Conservation (phyloP, 805 yeast genomes). For the Pichia occidentalis region DNA sequence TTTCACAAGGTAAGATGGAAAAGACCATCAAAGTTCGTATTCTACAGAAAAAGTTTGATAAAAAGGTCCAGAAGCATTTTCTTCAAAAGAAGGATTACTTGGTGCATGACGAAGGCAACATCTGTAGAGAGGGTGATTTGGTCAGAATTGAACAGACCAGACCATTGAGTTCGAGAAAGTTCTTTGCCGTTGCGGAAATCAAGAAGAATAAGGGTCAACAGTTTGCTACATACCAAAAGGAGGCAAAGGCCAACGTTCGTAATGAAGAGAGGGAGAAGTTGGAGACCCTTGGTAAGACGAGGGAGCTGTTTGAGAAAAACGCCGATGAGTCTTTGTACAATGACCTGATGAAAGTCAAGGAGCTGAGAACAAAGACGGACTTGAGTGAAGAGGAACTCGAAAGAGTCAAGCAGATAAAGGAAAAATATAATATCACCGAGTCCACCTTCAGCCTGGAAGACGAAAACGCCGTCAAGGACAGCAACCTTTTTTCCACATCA, state of each 20-base stretch:
- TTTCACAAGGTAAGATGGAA: constrained; percentile 93
- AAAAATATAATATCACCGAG: constrained; percentile 25
- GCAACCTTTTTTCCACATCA: constrained; percentile 27
- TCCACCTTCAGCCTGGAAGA: no score
- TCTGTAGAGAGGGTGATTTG: constrained; percentile 91
- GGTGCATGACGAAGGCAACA: constrained; percentile 89
- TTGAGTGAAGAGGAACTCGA: constrained; percentile 29
- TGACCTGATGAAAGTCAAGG: constrained; percentile 24
- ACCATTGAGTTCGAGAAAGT: constrained; percentile 74
- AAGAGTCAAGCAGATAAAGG: constrained; percentile 32
- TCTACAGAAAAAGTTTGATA: constrained; percentile 67
- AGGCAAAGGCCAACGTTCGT: constrained; percentile 62
- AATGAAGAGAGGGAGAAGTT: constrained; percentile 59
- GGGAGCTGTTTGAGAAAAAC: constrained; percentile 28
- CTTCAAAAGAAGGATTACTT: constrained; percentile 74
- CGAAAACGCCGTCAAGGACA: constrained; percentile 17
- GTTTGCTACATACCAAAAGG: constrained; percentile 69
- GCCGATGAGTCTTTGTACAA: constrained; percentile 23
- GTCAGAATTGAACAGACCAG: constrained; percentile 89
- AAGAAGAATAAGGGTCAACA: constrained; percentile 86
- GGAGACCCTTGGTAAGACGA: constrained; percentile 46
- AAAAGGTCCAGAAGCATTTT: constrained; percentile 65
- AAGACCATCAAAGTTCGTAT: constrained; percentile 94
- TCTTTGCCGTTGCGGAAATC: constrained; percentile 89
- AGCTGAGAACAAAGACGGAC: constrained; percentile 16